Base-by-base conservation (phyloP, 2,329 filamentous ascomycete species). In the Colletotrichum endophyticum region DNA sequence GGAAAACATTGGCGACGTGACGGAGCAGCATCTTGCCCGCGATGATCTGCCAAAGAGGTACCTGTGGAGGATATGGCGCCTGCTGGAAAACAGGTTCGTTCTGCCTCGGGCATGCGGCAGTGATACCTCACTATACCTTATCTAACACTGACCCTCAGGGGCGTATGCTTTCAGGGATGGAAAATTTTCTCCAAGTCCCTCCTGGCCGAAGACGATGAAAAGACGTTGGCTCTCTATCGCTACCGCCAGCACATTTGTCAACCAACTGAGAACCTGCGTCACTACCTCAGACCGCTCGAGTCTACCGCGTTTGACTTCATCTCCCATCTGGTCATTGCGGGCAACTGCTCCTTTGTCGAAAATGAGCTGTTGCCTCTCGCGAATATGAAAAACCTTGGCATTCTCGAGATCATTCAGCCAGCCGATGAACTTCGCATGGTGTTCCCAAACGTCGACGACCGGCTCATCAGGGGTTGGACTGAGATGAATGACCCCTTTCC, bases 381-480 rank as follows among this genome's bases (percentile, higher is more conserved):
- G 0, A 79, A 84, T 6, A 82, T 90, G 78, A 84, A 82, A 32
- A 90, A 90, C 67, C 84, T 90, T 6, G 88, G 85, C 11, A 84
- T 88, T 4, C 83, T 90, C 15, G 87, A 90, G 79, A 83, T 90
- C 27, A 82, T 88, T 16, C 84, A 88, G 75, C 85, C 85, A 2
- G 78, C 80, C 2, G 83, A 84, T 32, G 78, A 81, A 49, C 61
- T 81, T 27, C 71, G 77, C 6, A 74, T 76, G 30, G 70, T 76
- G 30, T 86, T 86, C 36, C 86, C 86, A 8, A 81, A 82, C 5
- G 79, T 90, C 8, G 87, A 79, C 53, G 88, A 91, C 77, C 83
- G 87, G 8, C 82, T 91, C 4, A 72, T 91, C 25, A 83, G 85
- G 39, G 86, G 85, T 27, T 91, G 89, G 88, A 84, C 85, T 1